Conservation (phyloP, 257 asterid species). For the Primulina huaijiensis region DNA sequence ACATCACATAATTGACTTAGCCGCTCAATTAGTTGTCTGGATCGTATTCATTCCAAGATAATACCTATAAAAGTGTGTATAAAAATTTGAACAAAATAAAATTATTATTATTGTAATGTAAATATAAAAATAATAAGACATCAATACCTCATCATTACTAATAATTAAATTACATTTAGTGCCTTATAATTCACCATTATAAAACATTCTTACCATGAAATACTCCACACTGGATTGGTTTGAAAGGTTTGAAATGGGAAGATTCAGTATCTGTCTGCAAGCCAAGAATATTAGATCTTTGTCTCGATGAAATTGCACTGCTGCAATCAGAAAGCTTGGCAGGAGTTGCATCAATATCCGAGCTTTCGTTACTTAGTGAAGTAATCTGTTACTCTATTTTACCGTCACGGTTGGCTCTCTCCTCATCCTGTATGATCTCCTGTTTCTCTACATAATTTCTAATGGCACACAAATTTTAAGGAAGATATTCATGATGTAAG, state of each 20-base stretch:
- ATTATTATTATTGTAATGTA: too few species aligned
- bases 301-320: conserved; percentile 41
- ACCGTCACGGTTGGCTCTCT: conserved; percentile 20
- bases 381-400: conserved; percentile 28
- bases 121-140: too few species aligned
- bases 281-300: conserved; percentile 78
- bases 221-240: too few species aligned
- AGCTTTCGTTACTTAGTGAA: conserved; percentile 25
- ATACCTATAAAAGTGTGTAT: too few species aligned
- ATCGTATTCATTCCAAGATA: conserved; percentile 9
- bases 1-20: background rate
- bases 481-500: conserved; percentile 96
- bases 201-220: too few species aligned
- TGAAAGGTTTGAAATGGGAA: too few species aligned
- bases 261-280: conserved; percentile 73
- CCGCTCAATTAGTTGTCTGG: background rate
- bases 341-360: conserved; percentile 23
- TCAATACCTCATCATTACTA: too few species aligned
- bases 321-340: conserved; percentile 33
- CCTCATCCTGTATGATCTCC: conserved; percentile 34
- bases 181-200: too few species aligned
- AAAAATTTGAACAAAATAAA: too few species aligned
- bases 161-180: too few species aligned
- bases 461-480: conserved; percentile 90
- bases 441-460: conserved; percentile 70